Evolutionary conservation across 2,329 filamentous ascomycete genomes (phyloP).

Genomic region (Lomentospora prolificans): DNA sequence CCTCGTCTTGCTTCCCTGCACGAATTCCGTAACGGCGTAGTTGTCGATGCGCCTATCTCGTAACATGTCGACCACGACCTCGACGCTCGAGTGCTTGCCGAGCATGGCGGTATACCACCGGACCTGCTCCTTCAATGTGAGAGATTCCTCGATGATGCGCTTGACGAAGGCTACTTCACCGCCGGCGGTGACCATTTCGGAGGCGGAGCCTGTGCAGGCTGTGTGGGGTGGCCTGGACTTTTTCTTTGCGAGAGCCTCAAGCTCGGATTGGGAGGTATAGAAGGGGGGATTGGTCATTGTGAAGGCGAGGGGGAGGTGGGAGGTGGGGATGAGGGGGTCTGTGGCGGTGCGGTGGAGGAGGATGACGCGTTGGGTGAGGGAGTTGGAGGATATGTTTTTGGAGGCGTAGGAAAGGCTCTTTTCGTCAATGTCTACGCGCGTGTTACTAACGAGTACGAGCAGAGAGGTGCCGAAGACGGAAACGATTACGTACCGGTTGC

Average conservation of each 20-base stretch:
- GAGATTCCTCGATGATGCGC: slow-evolving; percentile 61
- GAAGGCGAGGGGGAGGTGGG: slow-evolving; percentile 59
- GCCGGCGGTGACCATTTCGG: slow-evolving; percentile 78
- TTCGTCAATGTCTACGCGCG: slow-evolving; percentile 57
- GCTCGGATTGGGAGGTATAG: slow-evolving; percentile 64
- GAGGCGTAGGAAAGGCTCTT: slow-evolving; percentile 57
- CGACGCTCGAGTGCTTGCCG: slow-evolving; percentile 64
- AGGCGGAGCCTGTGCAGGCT: slow-evolving; percentile 63
- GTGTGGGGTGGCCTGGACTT: slow-evolving; percentile 63
- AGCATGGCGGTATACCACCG: slow-evolving; percentile 91
- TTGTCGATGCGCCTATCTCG: slow-evolving; percentile 54
- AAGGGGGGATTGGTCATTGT: slow-evolving; percentile 94
- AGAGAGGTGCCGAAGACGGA: not conserved
- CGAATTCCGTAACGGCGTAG: slow-evolving; percentile 71
- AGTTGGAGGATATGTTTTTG: slow-evolving; percentile 58
- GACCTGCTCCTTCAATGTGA: slow-evolving; percentile 48
- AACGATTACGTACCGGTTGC: slow-evolving; percentile 39
- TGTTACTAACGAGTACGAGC: not conserved
- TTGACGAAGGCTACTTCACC: slow-evolving; percentile 69
- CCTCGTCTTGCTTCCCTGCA: slow-evolving; percentile 68
- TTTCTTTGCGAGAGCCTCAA: slow-evolving; percentile 50
- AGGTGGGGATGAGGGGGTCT: slow-evolving; percentile 54
- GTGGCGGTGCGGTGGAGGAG: slow-evolving; percentile 44
- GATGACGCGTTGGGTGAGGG: slow-evolving; percentile 52
- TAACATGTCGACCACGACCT: slow-evolving; percentile 50